Evolutionary conservation across 2,329 filamentous ascomycete genomes (phyloP).

Genomic region (Cyphellophora europaea): DNA sequence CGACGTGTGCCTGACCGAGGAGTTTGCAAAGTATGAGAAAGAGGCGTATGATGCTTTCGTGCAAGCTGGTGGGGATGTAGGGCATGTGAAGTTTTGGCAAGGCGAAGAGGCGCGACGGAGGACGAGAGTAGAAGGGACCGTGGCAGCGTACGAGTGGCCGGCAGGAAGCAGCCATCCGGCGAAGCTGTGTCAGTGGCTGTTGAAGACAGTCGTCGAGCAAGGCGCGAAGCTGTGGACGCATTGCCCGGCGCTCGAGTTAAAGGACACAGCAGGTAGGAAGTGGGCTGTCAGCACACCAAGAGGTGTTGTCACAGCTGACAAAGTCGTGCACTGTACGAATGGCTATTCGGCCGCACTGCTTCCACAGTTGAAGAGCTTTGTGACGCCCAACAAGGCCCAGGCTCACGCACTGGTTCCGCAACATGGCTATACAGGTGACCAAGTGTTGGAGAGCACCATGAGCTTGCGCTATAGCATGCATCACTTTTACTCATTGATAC

Average conservation of each 20-base stretch:
- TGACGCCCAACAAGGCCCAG: conserved; percentile 62
- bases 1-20: conserved; percentile 39
- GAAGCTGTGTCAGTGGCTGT: conserved; percentile 40
- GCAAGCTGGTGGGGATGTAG: conserved; percentile 34
- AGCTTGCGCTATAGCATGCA: conserved; percentile 37
- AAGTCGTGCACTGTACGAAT: conserved; percentile 72
- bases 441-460: conserved; percentile 30
- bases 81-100: conserved; percentile 30
- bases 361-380: conserved; percentile 57
- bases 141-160: conserved; percentile 43
- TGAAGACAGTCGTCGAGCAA: conserved; percentile 26
- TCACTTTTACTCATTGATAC: conserved; percentile 43
- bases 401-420: conserved; percentile 36
- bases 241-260: conserved; percentile 28
- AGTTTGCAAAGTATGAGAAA: conserved; percentile 37
- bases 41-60: conserved; percentile 30
- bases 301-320: conserved; percentile 35
- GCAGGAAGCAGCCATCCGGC: conserved; percentile 41
- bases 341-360: conserved; percentile 70
- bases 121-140: conserved; percentile 28
- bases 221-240: conserved; percentile 35
- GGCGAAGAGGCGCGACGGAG: conserved; percentile 29
- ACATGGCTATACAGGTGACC: conserved; percentile 25
- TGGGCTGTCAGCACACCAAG: conserved; percentile 37
- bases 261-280: conserved; percentile 6